These are phyloP conservation scores for Eutrema yunnanense DNA, from an alignment of 345 rosid genomes.

Conservation along the genomic window DNA sequence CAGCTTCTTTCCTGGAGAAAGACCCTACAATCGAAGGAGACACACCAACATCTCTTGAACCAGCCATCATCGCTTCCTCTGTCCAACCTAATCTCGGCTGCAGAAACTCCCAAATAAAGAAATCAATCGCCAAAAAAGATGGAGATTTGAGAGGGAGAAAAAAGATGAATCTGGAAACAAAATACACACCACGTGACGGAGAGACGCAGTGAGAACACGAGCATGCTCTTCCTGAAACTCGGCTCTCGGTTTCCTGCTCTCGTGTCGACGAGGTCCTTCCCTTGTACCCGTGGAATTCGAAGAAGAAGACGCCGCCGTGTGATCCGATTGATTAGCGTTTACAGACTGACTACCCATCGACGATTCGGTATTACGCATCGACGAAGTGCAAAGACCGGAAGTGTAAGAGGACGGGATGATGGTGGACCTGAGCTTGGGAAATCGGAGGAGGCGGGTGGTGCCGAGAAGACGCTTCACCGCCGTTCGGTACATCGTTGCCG, in stretches of 20 bases:
- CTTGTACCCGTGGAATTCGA: constrained; percentile 28
- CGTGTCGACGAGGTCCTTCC: constrained; percentile 35
- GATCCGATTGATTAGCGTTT: constrained; percentile 28
- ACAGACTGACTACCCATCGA: constrained; percentile 1
- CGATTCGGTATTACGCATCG: constrained; percentile 26
- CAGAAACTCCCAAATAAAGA: not conserved
- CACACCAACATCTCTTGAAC: constrained; percentile 77
- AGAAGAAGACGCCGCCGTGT: constrained; percentile 33
- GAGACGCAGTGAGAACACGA: constrained; percentile 71
- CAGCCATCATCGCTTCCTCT: constrained; percentile 86
- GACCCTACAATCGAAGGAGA: constrained; percentile 92
- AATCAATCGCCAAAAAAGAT: not conserved
- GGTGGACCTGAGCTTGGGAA: constrained; percentile 14
- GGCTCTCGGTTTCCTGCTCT: constrained; percentile 42
- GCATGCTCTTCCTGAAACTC: constrained; percentile 73
- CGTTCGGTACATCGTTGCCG: constrained; percentile 52
- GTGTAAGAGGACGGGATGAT: constrained; percentile 20
- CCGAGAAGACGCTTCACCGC: constrained; percentile 49
- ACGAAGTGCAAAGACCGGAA: constrained; percentile 37
- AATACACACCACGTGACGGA: constrained; percentile 66
- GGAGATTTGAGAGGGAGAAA: not conserved
- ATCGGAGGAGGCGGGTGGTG: constrained; percentile 24
- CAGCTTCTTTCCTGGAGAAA: constrained; percentile 82
- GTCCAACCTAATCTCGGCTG: constrained; percentile 77
- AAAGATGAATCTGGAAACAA: not conserved